phyloP scores from a whole-genome alignment of 768 basidiomycete species.

The Suillus subluteus region DNA sequence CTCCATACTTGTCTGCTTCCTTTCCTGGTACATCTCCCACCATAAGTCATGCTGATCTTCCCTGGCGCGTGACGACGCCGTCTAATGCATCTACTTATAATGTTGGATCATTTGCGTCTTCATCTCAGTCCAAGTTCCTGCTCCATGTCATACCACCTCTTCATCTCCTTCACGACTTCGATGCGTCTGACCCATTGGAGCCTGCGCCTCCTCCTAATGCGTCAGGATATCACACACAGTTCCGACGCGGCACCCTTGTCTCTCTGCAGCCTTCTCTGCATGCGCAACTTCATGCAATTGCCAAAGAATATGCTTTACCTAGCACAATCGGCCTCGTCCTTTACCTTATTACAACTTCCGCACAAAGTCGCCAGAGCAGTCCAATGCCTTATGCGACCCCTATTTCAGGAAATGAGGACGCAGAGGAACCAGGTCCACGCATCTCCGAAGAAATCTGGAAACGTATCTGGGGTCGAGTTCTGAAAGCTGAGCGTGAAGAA shows the following conservation, averaged over 20 bases:
- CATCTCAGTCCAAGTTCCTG: constrained; percentile 65
- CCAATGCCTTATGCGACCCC: constrained; percentile 23
- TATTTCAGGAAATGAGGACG: constrained; percentile 33
- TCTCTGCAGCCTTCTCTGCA: constrained; percentile 84
- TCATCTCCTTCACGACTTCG: constrained; percentile 68
- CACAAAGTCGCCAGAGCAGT: constrained; percentile 22
- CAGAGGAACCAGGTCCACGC: constrained; percentile 72
- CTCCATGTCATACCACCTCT: constrained; percentile 84
- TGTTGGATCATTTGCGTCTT: constrained; percentile 36
- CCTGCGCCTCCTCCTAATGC: constrained; percentile 57
- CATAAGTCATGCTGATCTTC: constrained; percentile 32
- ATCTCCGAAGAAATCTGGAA: constrained; percentile 89
- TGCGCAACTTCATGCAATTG: constrained; percentile 83
- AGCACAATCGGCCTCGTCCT: constrained; percentile 82
- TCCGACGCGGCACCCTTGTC: constrained; percentile 84
- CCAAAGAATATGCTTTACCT: constrained; percentile 91
- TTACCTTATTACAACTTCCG: constrained; percentile 64
- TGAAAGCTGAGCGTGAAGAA: constrained; percentile 61
- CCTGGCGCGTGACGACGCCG: constrained; percentile 55
- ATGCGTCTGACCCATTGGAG: constrained; percentile 44
- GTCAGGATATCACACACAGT: constrained; percentile 79
- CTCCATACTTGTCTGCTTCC: constrained; percentile 17
- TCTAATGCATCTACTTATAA: constrained; percentile 45
- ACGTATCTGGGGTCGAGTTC: constrained; percentile 78
- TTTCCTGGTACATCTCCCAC: constrained; percentile 24